phyloP scores from a whole-genome alignment of 768 basidiomycete species.

The Naganishia onofrii region DNA sequence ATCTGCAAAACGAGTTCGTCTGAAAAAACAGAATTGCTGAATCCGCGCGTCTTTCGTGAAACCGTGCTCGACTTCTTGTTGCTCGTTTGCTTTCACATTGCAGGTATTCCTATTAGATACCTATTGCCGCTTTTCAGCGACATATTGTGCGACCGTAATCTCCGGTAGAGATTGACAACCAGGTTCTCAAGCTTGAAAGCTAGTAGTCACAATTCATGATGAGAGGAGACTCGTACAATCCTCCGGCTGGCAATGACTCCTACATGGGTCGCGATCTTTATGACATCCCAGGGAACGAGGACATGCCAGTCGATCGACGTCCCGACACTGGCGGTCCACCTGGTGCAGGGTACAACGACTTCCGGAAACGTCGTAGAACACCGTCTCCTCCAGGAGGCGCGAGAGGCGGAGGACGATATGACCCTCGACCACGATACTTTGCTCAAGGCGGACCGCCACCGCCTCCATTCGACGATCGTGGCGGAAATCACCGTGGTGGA shows the following conservation, averaged over 20 bases:
- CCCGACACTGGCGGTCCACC: not conserved
- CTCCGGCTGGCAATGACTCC: constrained; percentile 10
- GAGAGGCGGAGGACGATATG: not conserved
- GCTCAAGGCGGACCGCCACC: not conserved
- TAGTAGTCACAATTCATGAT: not conserved
- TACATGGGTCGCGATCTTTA: constrained; percentile 22
- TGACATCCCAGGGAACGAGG: not conserved
- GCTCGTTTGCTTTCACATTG: not conserved
- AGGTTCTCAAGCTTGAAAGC: not conserved
- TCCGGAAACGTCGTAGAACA: constrained; percentile 16
- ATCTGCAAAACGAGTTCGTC: not conserved
- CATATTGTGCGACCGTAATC: not conserved
- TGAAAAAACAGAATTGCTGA: constrained; percentile 8
- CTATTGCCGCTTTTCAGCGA: constrained; percentile 2
- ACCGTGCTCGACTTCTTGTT: not conserved
- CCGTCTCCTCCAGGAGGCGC: constrained; percentile 10
- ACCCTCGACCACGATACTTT: constrained; percentile 20
- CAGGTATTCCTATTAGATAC: constrained; percentile 12
- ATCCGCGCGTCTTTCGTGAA: constrained; percentile 2
- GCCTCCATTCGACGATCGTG: constrained; percentile 19
- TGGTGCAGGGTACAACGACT: constrained; percentile 5
- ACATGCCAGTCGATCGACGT: constrained; percentile 5
- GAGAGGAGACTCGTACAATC: constrained; percentile 19
- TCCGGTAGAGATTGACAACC: not conserved
- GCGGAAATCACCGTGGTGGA: constrained; percentile 4